Conservation (phyloP, 805 yeast species). For the Candida silvicultrix region DNA sequence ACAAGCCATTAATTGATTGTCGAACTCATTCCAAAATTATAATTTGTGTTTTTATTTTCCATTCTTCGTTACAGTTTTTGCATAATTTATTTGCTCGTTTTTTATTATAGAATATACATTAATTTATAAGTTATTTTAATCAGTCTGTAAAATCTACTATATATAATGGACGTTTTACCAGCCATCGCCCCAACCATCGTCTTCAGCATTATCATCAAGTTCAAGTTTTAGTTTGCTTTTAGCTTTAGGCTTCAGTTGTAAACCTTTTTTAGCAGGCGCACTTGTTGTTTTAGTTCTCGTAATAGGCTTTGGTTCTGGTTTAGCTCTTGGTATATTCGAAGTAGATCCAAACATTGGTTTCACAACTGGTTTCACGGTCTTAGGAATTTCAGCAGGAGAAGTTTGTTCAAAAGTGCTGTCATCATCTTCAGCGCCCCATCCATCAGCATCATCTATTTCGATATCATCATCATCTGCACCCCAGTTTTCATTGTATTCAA, state of each 20-base stretch:
- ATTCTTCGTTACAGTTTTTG: neutral
- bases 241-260: conserved; percentile 20
- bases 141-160: neutral
- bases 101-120: neutral
- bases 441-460: conserved; percentile 11
- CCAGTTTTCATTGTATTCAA: conserved; percentile 1
- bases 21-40: too few relatives aligned
- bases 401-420: too few relatives aligned
- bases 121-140: neutral
- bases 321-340: neutral
- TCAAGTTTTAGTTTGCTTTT: conserved; percentile 30
- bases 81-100: neutral
- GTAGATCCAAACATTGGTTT: conserved; percentile 6
- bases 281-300: neutral
- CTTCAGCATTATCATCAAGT: conserved; percentile 25
- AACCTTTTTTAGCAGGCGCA: conserved; percentile 11
- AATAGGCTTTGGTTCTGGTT: neutral
- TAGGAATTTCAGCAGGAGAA: too few relatives aligned
- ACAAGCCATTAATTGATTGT: too few relatives aligned
- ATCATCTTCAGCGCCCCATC: conserved; percentile 15
- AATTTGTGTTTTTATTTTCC: neutral
- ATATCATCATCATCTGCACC: conserved; percentile 11
- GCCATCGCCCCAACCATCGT: conserved; percentile 41
- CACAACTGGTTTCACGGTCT: conserved; percentile 14
- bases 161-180: conserved; percentile 23